phyloP scores from a whole-genome alignment of 2,329 filamentous ascomycete genomes.

The Coniosporium tulheliwenetii region DNA sequence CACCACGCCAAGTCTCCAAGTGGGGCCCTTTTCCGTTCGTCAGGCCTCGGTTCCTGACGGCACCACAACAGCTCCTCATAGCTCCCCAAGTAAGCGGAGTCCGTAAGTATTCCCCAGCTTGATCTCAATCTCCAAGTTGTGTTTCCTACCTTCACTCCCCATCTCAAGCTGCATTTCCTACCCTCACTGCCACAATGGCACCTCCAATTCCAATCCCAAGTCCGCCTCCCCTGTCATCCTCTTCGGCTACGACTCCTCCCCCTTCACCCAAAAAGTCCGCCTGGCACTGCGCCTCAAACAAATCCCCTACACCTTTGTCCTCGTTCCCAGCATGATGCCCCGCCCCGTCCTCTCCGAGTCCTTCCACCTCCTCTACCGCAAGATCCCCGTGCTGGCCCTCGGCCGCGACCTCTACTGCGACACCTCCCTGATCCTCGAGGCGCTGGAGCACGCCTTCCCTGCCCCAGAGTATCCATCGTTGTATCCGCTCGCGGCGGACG shows the following conservation, averaged over 20 bases:
- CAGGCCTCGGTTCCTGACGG: too few relatives aligned
- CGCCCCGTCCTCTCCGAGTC: slow-evolving; percentile 17
- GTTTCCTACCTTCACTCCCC: too few relatives aligned
- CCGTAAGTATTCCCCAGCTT: too few relatives aligned
- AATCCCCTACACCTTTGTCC: slow-evolving; percentile 21
- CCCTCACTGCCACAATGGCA: too few relatives aligned
- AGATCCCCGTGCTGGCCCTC: slow-evolving; percentile 17
- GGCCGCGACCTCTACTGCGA: slow-evolving; percentile 19
- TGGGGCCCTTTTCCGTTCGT: too few relatives aligned
- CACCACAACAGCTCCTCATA: too few relatives aligned
- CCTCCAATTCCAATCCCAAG: not conserved
- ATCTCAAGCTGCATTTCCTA: too few relatives aligned
- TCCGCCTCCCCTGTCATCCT: slow-evolving; percentile 8
- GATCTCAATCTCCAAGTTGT: too few relatives aligned
- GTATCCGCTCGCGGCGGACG: slow-evolving; percentile 16
- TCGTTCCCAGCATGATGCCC: slow-evolving; percentile 24
- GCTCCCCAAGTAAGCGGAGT: too few relatives aligned
- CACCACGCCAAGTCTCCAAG: too few relatives aligned
- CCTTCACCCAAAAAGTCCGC: slow-evolving; percentile 18
- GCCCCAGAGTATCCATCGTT: slow-evolving; percentile 16
- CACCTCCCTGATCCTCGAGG: slow-evolving; percentile 17
- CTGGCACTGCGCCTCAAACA: slow-evolving; percentile 19
- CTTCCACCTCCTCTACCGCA: slow-evolving; percentile 23
- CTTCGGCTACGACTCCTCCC: slow-evolving; percentile 12
- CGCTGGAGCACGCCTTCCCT: slow-evolving; percentile 15